Evolutionary conservation across 2,329 filamentous ascomycete species (phyloP), one percentile per base, ranked within the genome.

Genomic region (Fonsecaea nubica): DNA sequence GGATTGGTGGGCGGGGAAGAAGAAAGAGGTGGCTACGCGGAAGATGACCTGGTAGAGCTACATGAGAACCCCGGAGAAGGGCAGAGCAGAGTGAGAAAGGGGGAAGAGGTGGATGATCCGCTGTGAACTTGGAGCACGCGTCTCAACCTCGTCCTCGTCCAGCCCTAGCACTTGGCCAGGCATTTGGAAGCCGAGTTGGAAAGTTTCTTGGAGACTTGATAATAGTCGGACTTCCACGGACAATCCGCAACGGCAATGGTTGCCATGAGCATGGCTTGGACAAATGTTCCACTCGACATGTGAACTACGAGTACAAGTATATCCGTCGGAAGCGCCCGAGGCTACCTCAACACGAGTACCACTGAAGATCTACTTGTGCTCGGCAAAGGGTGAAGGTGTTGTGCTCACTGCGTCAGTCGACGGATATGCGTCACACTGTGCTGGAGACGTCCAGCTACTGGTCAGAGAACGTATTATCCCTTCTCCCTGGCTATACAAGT

Each of bases 31-130:
- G 55, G 62, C n/a, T 45, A 30, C 9, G 65, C 56, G 7, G 56
- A 66, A 13, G 38, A 63, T 32, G 69, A 68, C 54, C 36, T 70
- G 33, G 54, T 71, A 42, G 71, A 69, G 56, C 45, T 71, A 33
- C 65, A 69, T 54, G 64, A 63, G 30, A 32, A 42, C 25, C 40
- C 45, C 8, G 42, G 40, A 35, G 65, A 68, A 45, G 59, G 66
- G 45, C 60, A 52, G 50, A 33, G 55, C 18, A 65, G 65, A 38
- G 21, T 70, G 50, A 62, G 42, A 35, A 63, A 42, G 55, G 68
- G 45, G 6, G 64, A 65, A 35, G 68, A 70, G 56, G 68, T 42
- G 33, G 68, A 70, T 58, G 62, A 64, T 58, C 68, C 68, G 30
- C 63, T 70, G 25, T 69, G 62, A 69, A 15, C 1, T 4, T 7